These are phyloP conservation scores for Botryosphaeria agaves DNA, from an alignment of 2,329 filamentous ascomycete species.

Conservation along the genomic window DNA sequence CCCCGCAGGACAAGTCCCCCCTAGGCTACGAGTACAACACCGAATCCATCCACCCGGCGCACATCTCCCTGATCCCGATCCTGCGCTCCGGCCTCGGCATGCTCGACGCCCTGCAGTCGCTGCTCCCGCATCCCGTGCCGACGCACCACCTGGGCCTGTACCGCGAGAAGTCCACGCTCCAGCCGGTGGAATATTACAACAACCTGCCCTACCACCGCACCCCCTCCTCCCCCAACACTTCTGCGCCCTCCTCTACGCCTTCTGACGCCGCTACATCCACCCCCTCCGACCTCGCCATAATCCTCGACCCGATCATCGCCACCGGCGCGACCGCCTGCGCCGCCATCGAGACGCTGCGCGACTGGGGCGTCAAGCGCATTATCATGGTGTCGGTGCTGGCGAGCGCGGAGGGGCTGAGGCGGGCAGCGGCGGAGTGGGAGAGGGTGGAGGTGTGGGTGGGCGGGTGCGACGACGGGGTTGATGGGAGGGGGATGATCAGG, in stretches of 20 bases:
- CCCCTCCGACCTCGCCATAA: constrained; percentile 47
- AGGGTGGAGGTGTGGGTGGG: constrained; percentile 69
- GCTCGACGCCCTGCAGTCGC: constrained; percentile 69
- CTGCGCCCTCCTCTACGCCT: constrained; percentile 14
- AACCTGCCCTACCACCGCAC: constrained; percentile 65
- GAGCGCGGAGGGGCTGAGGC: constrained; percentile 50
- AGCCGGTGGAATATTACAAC: constrained; percentile 95
- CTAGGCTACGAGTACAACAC: constrained; percentile 61
- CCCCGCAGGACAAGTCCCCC: constrained; percentile 51
- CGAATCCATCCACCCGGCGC: constrained; percentile 42
- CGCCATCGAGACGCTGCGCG: constrained; percentile 71
- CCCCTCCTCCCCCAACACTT: constrained; percentile 21
- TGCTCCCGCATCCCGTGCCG: constrained; percentile 65
- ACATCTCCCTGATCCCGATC: constrained; percentile 75
- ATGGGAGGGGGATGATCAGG: constrained; percentile 73
- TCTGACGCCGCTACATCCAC: constrained; percentile 6
- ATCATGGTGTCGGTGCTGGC: constrained; percentile 62
- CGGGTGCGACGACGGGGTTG: constrained; percentile 56
- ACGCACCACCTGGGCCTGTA: constrained; percentile 92
- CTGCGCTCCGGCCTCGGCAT: constrained; percentile 84
- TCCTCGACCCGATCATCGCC: constrained; percentile 85
- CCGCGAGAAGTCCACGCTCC: constrained; percentile 71
- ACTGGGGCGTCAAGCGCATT: constrained; percentile 80
- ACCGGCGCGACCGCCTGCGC: constrained; percentile 82
- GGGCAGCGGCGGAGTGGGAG: constrained; percentile 65